Conservation (phyloP, 2,329 filamentous ascomycete species). For the Paramyrothecium sp. region DNA sequence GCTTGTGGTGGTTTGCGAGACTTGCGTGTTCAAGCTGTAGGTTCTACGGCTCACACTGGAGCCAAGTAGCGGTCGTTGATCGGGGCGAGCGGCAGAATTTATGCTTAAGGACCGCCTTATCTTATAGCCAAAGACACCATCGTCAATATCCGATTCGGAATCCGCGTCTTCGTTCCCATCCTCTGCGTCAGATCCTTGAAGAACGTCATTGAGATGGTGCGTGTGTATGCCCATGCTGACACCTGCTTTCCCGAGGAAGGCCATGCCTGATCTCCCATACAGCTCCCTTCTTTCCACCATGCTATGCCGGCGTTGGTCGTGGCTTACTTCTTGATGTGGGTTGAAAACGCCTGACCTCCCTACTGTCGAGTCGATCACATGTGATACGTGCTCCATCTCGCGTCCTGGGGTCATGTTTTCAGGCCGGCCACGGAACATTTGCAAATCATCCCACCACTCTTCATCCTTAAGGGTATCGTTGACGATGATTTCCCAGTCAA, state of each 20-base stretch:
- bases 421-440: slow-evolving; percentile 46
- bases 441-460: slow-evolving; percentile 81
- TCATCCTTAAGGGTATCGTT: slow-evolving; percentile 67
- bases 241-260: slow-evolving; percentile 53
- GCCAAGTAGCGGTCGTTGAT: not conserved
- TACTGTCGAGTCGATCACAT: slow-evolving; percentile 42
- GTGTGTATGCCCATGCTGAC: slow-evolving; percentile 74
- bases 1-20: not conserved
- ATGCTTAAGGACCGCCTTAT: not conserved
- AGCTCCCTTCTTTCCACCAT: slow-evolving; percentile 61
- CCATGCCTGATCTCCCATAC: slow-evolving; percentile 57
- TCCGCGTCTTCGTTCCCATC: slow-evolving; percentile 26
- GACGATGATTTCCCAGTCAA: slow-evolving; percentile 58
- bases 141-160: slow-evolving; percentile 26
- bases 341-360: slow-evolving; percentile 42
- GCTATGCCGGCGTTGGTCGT: slow-evolving; percentile 37
- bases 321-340: slow-evolving; percentile 30
- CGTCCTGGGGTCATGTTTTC: slow-evolving; percentile 38
- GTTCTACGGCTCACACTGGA: not conserved
- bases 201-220: slow-evolving; percentile 64
- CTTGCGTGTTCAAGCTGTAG: not conserved
- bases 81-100: not conserved
- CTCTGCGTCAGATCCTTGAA: slow-evolving; percentile 39
- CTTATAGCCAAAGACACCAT: slow-evolving; percentile 8
- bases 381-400: slow-evolving; percentile 40